Base-by-base conservation (phyloP, 2,329 filamentous ascomycete genomes). In the Neurospora crassa region DNA sequence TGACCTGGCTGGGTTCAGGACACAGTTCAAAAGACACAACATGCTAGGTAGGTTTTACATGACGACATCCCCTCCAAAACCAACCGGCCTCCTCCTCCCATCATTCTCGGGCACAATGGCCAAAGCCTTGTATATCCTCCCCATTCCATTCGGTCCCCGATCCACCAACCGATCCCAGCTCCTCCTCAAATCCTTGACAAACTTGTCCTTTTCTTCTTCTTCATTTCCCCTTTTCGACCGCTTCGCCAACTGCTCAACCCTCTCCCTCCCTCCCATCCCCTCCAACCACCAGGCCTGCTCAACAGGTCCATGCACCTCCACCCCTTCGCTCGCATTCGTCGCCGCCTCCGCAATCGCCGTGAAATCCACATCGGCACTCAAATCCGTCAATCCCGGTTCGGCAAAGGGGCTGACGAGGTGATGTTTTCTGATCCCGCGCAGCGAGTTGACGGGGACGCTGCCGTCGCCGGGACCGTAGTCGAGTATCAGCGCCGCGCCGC, bases 291-390 rank as follows among this genome's bases (percentile, higher is more conserved):
- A 84, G 0, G 89, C 93, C 81, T 99, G 96, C 73, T 94, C 89
- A 1, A 97, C 90, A 0, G 96, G 96, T 0, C 96, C 96, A 78
- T 98, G 94, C 7, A 97, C 92, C 80, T 99, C 96, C 4, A 98
- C 89, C 1, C 90, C 91, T 1, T 90, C 87, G 74, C 91, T 94
- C 0, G 92, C 92, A 47, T 87, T 83, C 67, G 92, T 86, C 0
- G 94, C 94, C 1, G 91, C 86, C 79, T 98, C 94, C 0, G 94
- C 94, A 1, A 99, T 83, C 12, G 91, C 93, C 0, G 88, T 87
- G 78, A 99, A 99, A 80, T 99, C 96, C 0, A 99, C 96, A 78
- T 99, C 95, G 0, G 92, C 95, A 75, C 90, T 94, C 29, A 99
- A 84, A 79, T 99, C 96, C 2, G 96, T 94, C 37, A 91, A 87